These are phyloP conservation scores for Rhizophora mangle DNA, from an alignment of 345 rosid genomes.

Conservation along the genomic window DNA sequence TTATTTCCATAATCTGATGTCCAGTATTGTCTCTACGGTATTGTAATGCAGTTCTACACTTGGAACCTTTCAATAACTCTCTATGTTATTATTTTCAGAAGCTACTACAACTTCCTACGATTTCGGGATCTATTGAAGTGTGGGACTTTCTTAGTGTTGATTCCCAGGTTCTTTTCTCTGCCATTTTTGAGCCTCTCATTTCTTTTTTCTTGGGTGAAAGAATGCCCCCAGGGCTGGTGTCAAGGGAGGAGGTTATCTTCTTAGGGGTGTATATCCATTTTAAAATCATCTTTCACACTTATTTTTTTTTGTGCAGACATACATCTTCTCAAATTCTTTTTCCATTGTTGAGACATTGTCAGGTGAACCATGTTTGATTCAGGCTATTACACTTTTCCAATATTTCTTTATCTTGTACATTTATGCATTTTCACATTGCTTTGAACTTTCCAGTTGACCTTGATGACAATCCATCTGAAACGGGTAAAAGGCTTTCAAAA, in stretches of 20 bases:
- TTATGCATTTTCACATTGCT: slow-evolving; percentile 4
- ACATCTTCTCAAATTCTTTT: slow-evolving; percentile 83
- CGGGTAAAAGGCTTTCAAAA: slow-evolving; percentile 38
- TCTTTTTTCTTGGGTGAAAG: slow-evolving; percentile 2
- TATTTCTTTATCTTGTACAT: slow-evolving; percentile 8
- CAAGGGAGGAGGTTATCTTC: not conserved
- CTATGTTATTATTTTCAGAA: slow-evolving; percentile 47
- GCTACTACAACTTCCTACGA: slow-evolving; percentile 78
- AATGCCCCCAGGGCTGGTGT: not conserved
- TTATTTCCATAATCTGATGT: too few species aligned
- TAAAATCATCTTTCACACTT: not conserved
- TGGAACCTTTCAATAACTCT: not conserved
- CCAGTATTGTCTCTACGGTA: too few species aligned
- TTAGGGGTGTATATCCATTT: not conserved
- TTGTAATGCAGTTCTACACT: too few species aligned
- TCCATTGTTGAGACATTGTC: slow-evolving; percentile 88
- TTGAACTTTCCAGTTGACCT: slow-evolving; percentile 54
- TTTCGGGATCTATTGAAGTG: slow-evolving; percentile 97
- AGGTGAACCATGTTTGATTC: slow-evolving; percentile 45
- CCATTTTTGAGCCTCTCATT: not conserved
- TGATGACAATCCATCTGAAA: slow-evolving; percentile 57
- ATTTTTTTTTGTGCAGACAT: slow-evolving; percentile 62
- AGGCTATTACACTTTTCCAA: slow-evolving; percentile 12
- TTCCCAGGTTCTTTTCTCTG: slow-evolving; percentile 71
- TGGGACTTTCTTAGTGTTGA: slow-evolving; percentile 98